Evolutionary conservation across 768 basidiomycete species (phyloP), one percentile per base, ranked within the genome.

Genomic region (Suillus weaverae): DNA sequence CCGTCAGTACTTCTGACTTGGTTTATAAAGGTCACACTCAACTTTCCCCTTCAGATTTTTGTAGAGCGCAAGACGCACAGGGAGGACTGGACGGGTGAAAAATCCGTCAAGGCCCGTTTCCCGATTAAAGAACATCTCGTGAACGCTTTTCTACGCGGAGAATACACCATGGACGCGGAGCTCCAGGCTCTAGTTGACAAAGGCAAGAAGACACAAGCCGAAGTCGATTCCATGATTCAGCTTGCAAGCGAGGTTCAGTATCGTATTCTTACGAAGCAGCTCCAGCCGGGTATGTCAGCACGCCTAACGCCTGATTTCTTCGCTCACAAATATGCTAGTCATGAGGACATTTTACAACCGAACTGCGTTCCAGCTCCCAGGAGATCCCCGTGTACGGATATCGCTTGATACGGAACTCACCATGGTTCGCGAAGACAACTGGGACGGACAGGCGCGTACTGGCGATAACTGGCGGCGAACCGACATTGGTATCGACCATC

Each of bases 51-150:
- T 8, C 70, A 92, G 89, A 92, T 94, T 44, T 94, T 92, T 68
- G 89, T 94, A 22, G 92, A 94, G 77, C 90, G 92, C 48, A 94
- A 94, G 77, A 94, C 92, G 0, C 92, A 99, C 74, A 87, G 95
- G 62, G 97, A 99, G 77, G 97, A 99, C 73, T 99, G 97, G 97
- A 99, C 97, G 0, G 97, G 97, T 39, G 97, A 99, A 77, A 98
- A 98, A 77, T 95, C 94, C 11, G 96, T 99, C 73, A 99, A 99
- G 78, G 93, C 95, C 16, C 92, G 96, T 14, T 98, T 99, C 80
- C 88, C 93, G 3, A 89, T 99, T 75, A 96, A 97, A 74, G 97
- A 98, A 74, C 88, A 94, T 66, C 86, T 92, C 53, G 89, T 99
- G 69, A 97, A 98, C 73, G 89, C 91, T 18, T 99, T 95, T 81